These are phyloP conservation scores for Aureobasidium sp. DNA, from an alignment of 2,329 filamentous ascomycete genomes.

Conservation along the genomic window DNA sequence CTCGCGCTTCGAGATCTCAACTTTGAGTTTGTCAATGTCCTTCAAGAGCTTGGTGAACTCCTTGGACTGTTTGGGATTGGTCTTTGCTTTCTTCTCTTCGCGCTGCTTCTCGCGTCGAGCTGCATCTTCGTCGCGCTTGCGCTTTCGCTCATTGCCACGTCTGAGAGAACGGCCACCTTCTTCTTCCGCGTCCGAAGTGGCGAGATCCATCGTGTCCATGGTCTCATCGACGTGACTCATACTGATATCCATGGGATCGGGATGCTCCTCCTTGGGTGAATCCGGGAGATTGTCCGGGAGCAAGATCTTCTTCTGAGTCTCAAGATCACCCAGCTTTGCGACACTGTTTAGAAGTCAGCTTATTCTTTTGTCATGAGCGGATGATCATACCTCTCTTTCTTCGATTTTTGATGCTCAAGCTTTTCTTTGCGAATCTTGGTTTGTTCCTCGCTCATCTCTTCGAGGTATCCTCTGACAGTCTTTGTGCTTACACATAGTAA, in stretches of 20 bases:
- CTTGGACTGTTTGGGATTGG: constrained; percentile 58
- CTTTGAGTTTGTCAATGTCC: constrained; percentile 83
- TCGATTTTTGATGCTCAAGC: constrained; percentile 80
- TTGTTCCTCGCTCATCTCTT: constrained; percentile 89
- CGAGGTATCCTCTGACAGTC: constrained; percentile 78
- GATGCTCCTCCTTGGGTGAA: constrained; percentile 44
- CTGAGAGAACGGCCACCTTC: constrained; percentile 56
- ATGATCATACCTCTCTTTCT: constrained; percentile 38
- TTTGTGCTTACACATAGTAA: constrained; percentile 82
- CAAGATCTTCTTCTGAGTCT: constrained; percentile 66
- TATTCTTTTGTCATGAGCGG: background rate
- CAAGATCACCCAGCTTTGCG: constrained; percentile 46
- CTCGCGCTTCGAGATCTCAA: constrained; percentile 72
- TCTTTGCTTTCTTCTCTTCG: constrained; percentile 56
- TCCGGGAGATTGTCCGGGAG: constrained; percentile 65
- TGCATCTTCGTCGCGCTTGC: constrained; percentile 50
- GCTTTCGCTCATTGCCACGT: constrained; percentile 54
- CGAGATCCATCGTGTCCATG: constrained; percentile 56
- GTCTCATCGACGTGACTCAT: constrained; percentile 24
- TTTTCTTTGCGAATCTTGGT: constrained; percentile 92
- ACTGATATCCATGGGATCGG: constrained; percentile 40
- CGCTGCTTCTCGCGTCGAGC: constrained; percentile 63
- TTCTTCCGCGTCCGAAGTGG: constrained; percentile 48
- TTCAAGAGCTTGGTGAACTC: constrained; percentile 82
- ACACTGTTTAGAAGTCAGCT: background rate